Base-by-base conservation (phyloP, 768 basidiomycete genomes). In the Termitomyces sp. region DNA sequence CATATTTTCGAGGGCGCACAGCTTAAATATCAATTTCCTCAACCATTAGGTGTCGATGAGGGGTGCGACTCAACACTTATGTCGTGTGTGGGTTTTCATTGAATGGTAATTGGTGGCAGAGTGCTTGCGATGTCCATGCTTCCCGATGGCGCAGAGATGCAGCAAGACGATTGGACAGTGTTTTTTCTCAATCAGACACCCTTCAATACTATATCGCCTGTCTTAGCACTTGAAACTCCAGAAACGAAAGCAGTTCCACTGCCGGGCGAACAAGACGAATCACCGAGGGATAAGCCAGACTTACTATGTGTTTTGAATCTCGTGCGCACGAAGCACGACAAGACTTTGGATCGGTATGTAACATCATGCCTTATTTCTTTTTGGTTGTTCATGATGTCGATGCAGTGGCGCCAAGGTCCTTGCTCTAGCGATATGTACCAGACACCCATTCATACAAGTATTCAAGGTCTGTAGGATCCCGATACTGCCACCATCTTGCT, bases 161-260 rank as follows among this genome's bases (percentile, higher is more conserved):
- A 96, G 60, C 75, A 89, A 24, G 93, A 96, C 69, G 97, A 98
- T 72, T 98, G 95, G 95, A 98, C 97, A 6, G 86, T 98, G 45
- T 99, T 99, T 80, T 97, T 96, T 72, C 82, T 99, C 57, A 98
- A 98, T 69, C 97, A 98, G 73, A 93, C 91, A 0, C 80, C 87
- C 0, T 90, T 88, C 74, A 94, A 94, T 67, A 87, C 86, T 18
- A 92, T 96, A 62, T 83, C 87, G 1, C 90, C 93, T 6, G 82
- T 94, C 16, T 79, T 95, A 43, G 85, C 90, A 1, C 74, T 88
- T 61, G 88, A 89, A 64, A 83, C 81, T 7, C 77, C 77, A 12
- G 77, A 78, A 64, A 66, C 70, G 16, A 74, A 70, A 51, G 65
- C 72, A 45, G 64, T 69, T 38, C 67, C 66, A 14, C 61, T 77